phyloP scores from a whole-genome alignment of 305 asterid genomes.

The Fraxinus sp. region DNA sequence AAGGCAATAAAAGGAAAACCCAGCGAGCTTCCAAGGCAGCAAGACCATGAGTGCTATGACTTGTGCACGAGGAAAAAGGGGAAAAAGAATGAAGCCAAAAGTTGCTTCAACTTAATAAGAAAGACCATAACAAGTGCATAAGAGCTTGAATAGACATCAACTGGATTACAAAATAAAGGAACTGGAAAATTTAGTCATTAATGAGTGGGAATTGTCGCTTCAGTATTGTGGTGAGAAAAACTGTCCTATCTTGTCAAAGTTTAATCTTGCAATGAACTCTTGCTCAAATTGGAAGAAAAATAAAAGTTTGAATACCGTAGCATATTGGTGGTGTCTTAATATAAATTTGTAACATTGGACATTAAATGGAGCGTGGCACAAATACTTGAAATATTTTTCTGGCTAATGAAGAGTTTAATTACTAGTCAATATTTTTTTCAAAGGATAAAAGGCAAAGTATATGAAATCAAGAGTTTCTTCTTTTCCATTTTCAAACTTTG shows the following conservation, averaged over 20 bases:
- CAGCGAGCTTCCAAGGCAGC: constrained; percentile 1
- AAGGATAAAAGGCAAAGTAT: not conserved
- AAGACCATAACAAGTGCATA: not conserved
- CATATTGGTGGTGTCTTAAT: not conserved
- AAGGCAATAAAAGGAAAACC: not conserved
- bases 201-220: not conserved
- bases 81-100: not conserved
- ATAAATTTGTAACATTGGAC: not conserved
- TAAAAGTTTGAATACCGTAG: not conserved
- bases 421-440: not conserved
- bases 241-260: not conserved
- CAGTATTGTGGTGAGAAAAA: not conserved
- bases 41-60: not conserved
- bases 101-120: not conserved
- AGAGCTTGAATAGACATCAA: not conserved
- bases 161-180: not conserved
- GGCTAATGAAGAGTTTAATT: not conserved
- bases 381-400: not conserved
- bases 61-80: not conserved
- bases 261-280: not conserved
- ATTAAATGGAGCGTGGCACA: not conserved
- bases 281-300: not conserved
- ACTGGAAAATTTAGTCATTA: not conserved
- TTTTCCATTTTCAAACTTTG: not conserved
- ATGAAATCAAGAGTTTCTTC: not conserved